Evolutionary conservation across 106 monocot species (phyloP).

Genomic region (Hemerocallis citrina): DNA sequence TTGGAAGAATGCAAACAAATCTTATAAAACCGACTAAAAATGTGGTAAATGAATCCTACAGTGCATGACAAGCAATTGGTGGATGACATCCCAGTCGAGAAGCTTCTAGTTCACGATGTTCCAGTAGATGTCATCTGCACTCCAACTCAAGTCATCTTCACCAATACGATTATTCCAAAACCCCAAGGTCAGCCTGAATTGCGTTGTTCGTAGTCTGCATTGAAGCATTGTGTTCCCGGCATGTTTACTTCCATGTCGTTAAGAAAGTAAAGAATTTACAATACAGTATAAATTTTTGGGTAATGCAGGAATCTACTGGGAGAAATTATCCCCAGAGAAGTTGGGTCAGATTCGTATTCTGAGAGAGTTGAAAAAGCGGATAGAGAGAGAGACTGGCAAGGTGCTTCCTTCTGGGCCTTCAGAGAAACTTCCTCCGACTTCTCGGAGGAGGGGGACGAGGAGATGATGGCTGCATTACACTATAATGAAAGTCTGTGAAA

Average conservation of each 20-base stretch:
- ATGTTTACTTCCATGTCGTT: background rate
- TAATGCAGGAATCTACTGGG: constrained; percentile 84
- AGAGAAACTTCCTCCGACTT: constrained; percentile 81
- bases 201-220: background rate
- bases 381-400: constrained; percentile 64
- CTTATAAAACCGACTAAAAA: background rate
- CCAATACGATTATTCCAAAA: constrained; percentile 72
- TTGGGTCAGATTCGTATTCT: constrained; percentile 72
- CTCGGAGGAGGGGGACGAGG: constrained; percentile 50
- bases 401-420: constrained; percentile 67
- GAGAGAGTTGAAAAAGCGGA: constrained; percentile 60
- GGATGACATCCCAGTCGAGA: constrained; percentile 78
- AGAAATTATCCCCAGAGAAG: constrained; percentile 86
- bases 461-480: no score
- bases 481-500: no score
- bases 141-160: constrained; percentile 84
- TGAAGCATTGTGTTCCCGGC: background rate
- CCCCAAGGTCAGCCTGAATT: constrained; percentile 53
- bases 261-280: constrained; percentile 22
- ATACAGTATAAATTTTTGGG: background rate
- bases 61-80: constrained; percentile 92
- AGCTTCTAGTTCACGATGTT: constrained; percentile 78
- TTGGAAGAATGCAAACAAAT: background rate
- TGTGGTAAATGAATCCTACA: constrained; percentile 6
- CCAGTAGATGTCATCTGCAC: constrained; percentile 91